Conservation (phyloP, 2,329 filamentous ascomycete species). For the Botrytis paeoniae region DNA sequence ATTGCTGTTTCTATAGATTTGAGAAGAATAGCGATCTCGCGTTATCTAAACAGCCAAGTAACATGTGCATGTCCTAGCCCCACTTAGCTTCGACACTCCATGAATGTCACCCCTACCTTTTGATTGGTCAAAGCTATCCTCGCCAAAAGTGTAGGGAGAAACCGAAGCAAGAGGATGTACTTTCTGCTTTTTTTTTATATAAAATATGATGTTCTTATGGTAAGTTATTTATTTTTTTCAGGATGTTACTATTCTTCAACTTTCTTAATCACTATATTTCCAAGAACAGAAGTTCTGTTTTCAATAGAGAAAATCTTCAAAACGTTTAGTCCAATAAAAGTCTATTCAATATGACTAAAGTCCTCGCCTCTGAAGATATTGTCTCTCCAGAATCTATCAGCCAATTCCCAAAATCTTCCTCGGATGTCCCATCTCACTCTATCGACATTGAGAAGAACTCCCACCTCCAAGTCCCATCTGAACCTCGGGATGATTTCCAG, state of each 20-base stretch:
- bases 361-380: background rate
- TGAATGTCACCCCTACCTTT: background rate
- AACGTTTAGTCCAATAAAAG: background rate
- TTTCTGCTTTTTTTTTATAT: background rate
- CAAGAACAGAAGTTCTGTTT: background rate
- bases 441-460: conserved; percentile 6
- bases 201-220: background rate
- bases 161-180: background rate
- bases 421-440: background rate
- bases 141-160: conserved; percentile 8
- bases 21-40: background rate
- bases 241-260: background rate
- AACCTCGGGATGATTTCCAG: background rate
- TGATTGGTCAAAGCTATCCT: conserved; percentile 4
- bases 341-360: conserved; percentile 5
- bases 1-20: background rate
- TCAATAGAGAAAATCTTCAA: background rate
- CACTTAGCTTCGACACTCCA: background rate
- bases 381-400: background rate
- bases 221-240: background rate
- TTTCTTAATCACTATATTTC: background rate
- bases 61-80: background rate
- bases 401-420: background rate
- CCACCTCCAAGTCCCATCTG: background rate
- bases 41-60: background rate